Conservation (phyloP, 306 rosid species). For the Luffa aegyptiaca region DNA sequence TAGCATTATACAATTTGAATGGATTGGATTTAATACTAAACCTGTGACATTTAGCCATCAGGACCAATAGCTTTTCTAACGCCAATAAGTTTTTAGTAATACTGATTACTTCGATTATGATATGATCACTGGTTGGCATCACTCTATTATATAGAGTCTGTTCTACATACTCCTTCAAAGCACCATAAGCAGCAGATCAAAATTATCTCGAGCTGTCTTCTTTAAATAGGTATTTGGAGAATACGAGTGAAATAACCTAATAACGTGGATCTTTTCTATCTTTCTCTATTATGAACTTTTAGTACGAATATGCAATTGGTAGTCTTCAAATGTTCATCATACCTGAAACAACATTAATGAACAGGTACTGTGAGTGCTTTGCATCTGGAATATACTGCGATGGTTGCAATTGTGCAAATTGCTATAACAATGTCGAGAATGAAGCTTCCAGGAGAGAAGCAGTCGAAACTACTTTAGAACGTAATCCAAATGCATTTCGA, state of each 20-base stretch:
- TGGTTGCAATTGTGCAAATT: slow-evolving; percentile 92
- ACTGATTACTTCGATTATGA: not conserved
- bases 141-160: not conserved
- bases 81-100: not conserved
- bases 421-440: slow-evolving; percentile 85
- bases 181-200: not conserved
- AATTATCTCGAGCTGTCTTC: not conserved
- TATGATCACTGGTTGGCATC: not conserved
- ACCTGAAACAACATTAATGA: slow-evolving; percentile 13
- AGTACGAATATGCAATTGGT: not conserved
- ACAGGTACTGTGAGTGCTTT: slow-evolving; percentile 97
- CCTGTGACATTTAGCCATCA: not conserved
- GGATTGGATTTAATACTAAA: not conserved
- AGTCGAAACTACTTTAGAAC: slow-evolving; percentile 88
- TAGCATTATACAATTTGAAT: not conserved
- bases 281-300: not conserved
- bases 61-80: not conserved
- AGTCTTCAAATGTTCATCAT: slow-evolving; percentile 14
- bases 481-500: slow-evolving; percentile 96
- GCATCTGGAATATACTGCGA: slow-evolving; percentile 98
- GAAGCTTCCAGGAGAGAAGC: slow-evolving; percentile 90
- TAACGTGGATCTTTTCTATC: not conserved
- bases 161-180: not conserved
- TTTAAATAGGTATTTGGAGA: not conserved
- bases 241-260: not conserved